Evolutionary conservation across 768 basidiomycete genomes (phyloP).

Genomic region (Termitomyces bulborhizus): DNA sequence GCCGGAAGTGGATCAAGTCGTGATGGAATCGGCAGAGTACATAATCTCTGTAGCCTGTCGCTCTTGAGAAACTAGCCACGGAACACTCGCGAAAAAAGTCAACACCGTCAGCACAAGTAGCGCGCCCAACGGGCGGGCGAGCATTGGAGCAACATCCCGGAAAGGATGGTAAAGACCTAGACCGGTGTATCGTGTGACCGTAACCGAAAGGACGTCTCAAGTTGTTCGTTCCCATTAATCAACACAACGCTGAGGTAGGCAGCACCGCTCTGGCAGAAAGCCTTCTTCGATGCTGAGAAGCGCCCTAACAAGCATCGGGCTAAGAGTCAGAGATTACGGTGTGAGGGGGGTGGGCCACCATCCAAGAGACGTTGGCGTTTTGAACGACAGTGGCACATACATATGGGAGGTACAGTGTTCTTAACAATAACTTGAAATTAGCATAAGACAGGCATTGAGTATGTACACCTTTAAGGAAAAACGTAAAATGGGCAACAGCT

Average conservation of each 20-base stretch:
- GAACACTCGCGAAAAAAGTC: slow-evolving; percentile 30
- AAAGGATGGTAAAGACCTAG: slow-evolving; percentile 48
- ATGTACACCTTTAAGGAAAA: too few relatives aligned
- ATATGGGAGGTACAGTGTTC: slow-evolving; percentile 20
- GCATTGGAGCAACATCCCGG: slow-evolving; percentile 31
- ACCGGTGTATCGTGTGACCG: slow-evolving; percentile 13
- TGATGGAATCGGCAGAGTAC: slow-evolving; percentile 46
- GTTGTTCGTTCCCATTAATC: slow-evolving; percentile 36
- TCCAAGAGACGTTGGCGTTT: slow-evolving; percentile 22
- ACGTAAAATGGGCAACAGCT: too few relatives aligned
- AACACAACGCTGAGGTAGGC: slow-evolving; percentile 41
- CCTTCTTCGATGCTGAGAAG: slow-evolving; percentile 26
- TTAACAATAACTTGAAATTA: slow-evolving; percentile 33
- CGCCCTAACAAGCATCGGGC: slow-evolving; percentile 30
- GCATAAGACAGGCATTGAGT: slow-evolving; percentile 17
- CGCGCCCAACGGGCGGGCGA: slow-evolving; percentile 23
- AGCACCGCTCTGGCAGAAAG: slow-evolving; percentile 34
- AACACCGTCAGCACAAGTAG: slow-evolving; percentile 31
- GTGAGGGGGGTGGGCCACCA: slow-evolving; percentile 30
- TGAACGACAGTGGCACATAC: slow-evolving; percentile 34
- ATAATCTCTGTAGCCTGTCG: slow-evolving; percentile 32
- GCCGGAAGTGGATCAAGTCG: slow-evolving; percentile 40
- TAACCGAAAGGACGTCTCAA: neutral
- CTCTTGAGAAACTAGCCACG: neutral
- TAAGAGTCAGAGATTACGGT: slow-evolving; percentile 45